Evolutionary conservation across 331 rosid species (phyloP), one percentile per base, ranked within the genome.

Genomic region (Quercus tomentella): DNA sequence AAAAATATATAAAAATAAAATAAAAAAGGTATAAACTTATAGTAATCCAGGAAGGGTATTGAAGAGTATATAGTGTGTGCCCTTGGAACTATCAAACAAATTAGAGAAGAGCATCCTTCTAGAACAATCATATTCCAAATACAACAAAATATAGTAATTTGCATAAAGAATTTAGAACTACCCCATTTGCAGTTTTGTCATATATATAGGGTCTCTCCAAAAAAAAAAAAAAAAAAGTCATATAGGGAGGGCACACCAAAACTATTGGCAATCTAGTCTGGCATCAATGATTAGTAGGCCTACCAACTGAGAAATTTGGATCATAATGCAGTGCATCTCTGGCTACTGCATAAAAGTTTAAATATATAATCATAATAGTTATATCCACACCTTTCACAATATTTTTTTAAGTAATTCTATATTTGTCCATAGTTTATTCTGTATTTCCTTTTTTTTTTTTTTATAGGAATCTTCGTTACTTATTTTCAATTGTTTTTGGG

Each of bases 211-310:
- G 45, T 41, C 45, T 41, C 45, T 41, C 45, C 8, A 41, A 41
- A 41, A 37, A 37, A 37, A 37, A 0, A 0, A 6, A 35, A 35
- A 37, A 37, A 8, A 0, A 41, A 37, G 11, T 41, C 12, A 41
- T 41, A 41, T 0, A 8, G 45, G 45, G 45, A 41, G 25, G 61
- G 55, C 60, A 73, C 25, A 2, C 74, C 31, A 7, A 16, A 60
- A 10, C 16, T 7, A 43, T 41, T 43, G 51, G 37, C 71, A 33
- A 1, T 41, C 60, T 14, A 49, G 14, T 37, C 75, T 63, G 83
- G 62, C 74, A 22, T 55, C 76, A 49, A 72, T 83, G 49, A 83
- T 76, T 80, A 58, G 76, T 76, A 31, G 72, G 82, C 76, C 45
- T 70, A 58, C 28, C 69, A 3, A 72, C 60, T n/a, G 16, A 22